These are phyloP conservation scores for Graphilbum sp. DNA, from an alignment of 2,329 filamentous ascomycete genomes.

Conservation along the genomic window DNA sequence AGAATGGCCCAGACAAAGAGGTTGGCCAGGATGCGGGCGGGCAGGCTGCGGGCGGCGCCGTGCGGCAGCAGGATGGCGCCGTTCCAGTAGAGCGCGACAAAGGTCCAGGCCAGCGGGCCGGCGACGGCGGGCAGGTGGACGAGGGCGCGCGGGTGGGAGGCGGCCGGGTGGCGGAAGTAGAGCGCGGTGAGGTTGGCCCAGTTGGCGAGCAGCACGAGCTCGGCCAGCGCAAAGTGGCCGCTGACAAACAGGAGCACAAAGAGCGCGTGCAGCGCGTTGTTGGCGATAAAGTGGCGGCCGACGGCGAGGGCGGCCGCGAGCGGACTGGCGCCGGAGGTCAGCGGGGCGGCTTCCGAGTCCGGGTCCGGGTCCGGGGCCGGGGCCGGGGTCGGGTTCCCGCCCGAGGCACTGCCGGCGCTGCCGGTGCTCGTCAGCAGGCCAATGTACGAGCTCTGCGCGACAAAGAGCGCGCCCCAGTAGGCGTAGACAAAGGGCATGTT, in stretches of 20 bases:
- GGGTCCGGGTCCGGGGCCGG: conserved; percentile 15
- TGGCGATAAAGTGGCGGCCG: conserved; percentile 68
- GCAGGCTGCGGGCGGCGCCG: conserved; percentile 33
- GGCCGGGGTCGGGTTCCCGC: no score
- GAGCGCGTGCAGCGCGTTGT: conserved; percentile 68
- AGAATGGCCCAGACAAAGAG: conserved; percentile 77
- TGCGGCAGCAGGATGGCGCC: conserved; percentile 68
- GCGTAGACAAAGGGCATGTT: conserved; percentile 48
- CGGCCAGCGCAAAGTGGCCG: conserved; percentile 57
- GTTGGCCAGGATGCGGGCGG: conserved; percentile 69
- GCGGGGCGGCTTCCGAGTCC: conserved; percentile 29
- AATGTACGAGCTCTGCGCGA: not conserved
- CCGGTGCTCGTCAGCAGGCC: conserved; percentile 13
- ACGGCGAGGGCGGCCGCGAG: conserved; percentile 59
- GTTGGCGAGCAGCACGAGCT: conserved; percentile 63
- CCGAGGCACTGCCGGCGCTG: no score
- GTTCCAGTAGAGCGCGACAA: conserved; percentile 78
- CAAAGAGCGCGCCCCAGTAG: conserved; percentile 47
- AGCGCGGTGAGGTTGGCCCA: conserved; percentile 64
- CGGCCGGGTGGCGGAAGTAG: conserved; percentile 64
- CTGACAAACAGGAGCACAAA: conserved; percentile 75
- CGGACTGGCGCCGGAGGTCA: no score
- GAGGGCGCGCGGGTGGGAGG: conserved; percentile 36
- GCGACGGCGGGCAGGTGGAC: conserved; percentile 64
- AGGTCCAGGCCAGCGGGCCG: conserved; percentile 71